phyloP scores from a whole-genome alignment of 495 filamentous ascomycete genomes.

The Trichoderma reesei region DNA sequence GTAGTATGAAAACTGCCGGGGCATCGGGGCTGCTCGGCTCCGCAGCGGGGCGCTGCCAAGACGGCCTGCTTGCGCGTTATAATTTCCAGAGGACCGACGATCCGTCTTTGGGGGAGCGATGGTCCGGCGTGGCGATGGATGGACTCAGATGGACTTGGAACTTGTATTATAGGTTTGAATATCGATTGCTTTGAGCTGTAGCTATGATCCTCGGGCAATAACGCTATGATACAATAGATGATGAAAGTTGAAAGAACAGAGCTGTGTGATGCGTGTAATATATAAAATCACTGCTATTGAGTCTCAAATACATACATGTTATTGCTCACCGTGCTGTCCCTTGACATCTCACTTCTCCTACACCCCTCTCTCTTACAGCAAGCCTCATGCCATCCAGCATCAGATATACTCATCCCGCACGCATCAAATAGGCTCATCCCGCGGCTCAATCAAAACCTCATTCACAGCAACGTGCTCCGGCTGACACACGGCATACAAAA shows the following conservation, averaged over 20 bases:
- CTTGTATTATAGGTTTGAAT: not conserved
- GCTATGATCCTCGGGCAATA: too few species aligned
- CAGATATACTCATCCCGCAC: too few species aligned
- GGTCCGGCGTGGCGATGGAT: not conserved
- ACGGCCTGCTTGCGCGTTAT: not conserved
- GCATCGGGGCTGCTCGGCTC: not conserved
- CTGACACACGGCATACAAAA: conserved; percentile 54
- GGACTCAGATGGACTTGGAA: not conserved
- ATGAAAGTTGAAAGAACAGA: too few species aligned
- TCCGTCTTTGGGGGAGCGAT: not conserved
- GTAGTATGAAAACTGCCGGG: not conserved
- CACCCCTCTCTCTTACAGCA: too few species aligned
- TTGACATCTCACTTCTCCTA: too few species aligned
- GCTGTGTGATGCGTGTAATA: too few species aligned
- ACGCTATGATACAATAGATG: too few species aligned
- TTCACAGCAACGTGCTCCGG: conserved; percentile 59
- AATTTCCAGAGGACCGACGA: not conserved
- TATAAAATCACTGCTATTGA: too few species aligned
- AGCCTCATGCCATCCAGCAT: too few species aligned
- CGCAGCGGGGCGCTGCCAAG: not conserved
- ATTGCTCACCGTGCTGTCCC: too few species aligned
- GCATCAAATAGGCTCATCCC: conserved; percentile 65
- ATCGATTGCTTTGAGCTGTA: too few species aligned
- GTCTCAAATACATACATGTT: too few species aligned
- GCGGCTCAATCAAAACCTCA: conserved; percentile 60